Percentiles rank a stretch among this genome's conserved stretches.
Evolutionary conservation across 2,329 filamentous ascomycete species (phyloP).

Genomic region (Calonectria montana): DNA sequence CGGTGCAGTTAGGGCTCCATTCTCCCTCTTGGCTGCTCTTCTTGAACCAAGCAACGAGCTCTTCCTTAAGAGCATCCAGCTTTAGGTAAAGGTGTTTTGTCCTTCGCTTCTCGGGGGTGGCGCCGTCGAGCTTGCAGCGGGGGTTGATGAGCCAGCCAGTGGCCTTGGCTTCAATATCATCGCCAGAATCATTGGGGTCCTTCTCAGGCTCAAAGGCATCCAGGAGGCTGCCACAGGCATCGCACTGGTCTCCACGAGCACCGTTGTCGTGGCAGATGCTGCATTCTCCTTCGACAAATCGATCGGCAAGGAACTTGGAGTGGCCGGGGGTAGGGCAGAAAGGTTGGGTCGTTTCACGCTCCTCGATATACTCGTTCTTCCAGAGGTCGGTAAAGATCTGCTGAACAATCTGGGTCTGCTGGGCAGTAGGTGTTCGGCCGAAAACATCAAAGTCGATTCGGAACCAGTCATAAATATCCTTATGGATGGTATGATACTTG

Average conservation of each 20-base stretch:
- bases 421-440: conserved; percentile 86
- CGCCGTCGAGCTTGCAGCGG: conserved; percentile 89
- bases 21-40: conserved; percentile 78
- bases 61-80: conserved; percentile 83
- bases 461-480: conserved; percentile 96
- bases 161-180: conserved; percentile 49
- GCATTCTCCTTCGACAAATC: conserved; percentile 85
- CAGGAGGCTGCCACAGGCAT: conserved; percentile 78
- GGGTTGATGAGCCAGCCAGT: conserved; percentile 77
- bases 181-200: conserved; percentile 48
- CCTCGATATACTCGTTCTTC: conserved; percentile 88
- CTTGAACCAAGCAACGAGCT: conserved; percentile 82
- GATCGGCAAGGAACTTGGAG: conserved; percentile 82
- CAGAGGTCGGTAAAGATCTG: conserved; percentile 89
- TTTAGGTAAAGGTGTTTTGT: conserved; percentile 94
- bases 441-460: conserved; percentile 95
- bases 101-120: conserved; percentile 80
- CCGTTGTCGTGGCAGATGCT: conserved; percentile 78
- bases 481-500: conserved; percentile 92
- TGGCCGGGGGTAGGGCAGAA: conserved; percentile 81
- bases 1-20: conserved; percentile 80
- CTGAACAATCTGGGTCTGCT: conserved; percentile 94
- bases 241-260: conserved; percentile 79
- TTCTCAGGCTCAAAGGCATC: conserved; percentile 73
- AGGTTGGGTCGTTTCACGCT: conserved; percentile 88